These are phyloP conservation scores for Saccharomyces mikatae DNA, from an alignment of 805 yeast genomes.

Conservation along the genomic window DNA sequence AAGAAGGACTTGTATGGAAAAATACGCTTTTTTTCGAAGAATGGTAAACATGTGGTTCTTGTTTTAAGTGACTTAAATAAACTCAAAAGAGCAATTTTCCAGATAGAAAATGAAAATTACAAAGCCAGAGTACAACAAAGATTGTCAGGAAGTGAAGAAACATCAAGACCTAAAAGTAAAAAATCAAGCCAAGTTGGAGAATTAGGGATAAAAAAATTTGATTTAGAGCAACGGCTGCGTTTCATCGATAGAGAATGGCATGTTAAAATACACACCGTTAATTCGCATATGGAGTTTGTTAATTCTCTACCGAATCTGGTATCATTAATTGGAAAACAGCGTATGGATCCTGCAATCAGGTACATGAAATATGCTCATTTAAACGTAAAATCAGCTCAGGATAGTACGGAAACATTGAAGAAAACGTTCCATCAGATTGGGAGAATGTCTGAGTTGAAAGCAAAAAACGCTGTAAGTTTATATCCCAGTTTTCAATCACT, in stretches of 20 bases:
- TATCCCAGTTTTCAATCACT: constrained; percentile 35
- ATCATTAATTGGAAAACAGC: constrained; percentile 43
- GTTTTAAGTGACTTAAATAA: constrained; percentile 44
- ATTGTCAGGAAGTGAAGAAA: constrained; percentile 11
- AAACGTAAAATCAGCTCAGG: constrained; percentile 49
- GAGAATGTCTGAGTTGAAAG: constrained; percentile 45
- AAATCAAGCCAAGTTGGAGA: constrained; percentile 12
- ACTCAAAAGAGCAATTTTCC: constrained; percentile 37
- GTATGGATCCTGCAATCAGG: constrained; percentile 50
- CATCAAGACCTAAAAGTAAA: constrained; percentile 2
- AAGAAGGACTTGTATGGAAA: constrained; percentile 19
- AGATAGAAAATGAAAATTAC: constrained; percentile 40
- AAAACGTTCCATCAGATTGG: constrained; percentile 51
- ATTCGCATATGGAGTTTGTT: constrained; percentile 36
- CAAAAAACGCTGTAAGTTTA: constrained; percentile 36
- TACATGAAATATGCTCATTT: constrained; percentile 48
- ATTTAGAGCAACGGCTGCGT: constrained; percentile 36
- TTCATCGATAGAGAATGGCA: constrained; percentile 41
- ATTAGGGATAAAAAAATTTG: constrained; percentile 16
- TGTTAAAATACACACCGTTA: constrained; percentile 38
- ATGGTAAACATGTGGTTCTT: constrained; percentile 33
- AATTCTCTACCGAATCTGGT: constrained; percentile 54
- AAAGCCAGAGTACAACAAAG: constrained; percentile 31
- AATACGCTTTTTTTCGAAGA: constrained; percentile 17
- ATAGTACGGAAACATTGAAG: constrained; percentile 38